phyloP scores from a whole-genome alignment of 176 grass and related monocot species.

The Rhynchospora pubera region DNA sequence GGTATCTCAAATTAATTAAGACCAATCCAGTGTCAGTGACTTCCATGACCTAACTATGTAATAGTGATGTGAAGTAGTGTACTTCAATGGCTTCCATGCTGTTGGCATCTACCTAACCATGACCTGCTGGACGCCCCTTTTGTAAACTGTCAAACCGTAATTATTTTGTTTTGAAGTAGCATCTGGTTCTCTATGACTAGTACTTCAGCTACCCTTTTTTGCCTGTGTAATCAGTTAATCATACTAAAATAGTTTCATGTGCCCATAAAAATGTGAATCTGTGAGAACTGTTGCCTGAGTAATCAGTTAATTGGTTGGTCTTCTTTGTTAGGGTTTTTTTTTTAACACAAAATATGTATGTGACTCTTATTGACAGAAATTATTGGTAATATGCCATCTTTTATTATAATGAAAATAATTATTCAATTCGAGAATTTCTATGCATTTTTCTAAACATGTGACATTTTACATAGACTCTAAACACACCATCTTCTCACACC shows the following conservation, averaged over 20 bases:
- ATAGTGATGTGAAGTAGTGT: too few relatives aligned
- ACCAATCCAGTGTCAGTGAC: neutral
- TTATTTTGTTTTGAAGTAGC: neutral
- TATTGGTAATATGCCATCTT: neutral
- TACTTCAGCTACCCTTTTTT: neutral
- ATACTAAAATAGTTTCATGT: neutral
- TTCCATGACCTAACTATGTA: too few relatives aligned
- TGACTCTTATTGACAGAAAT: neutral
- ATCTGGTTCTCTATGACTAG: neutral
- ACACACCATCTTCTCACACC: too few relatives aligned
- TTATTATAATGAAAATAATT: neutral
- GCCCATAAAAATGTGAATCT: neutral
- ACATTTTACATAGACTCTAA: neutral
- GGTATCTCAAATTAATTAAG: neutral
- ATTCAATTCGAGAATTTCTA: neutral
- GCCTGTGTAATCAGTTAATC: neutral
- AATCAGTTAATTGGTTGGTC: neutral
- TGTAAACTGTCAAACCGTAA: neutral
- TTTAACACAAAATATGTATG: neutral
- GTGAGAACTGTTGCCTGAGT: neutral
- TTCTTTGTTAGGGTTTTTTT: neutral
- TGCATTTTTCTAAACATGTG: neutral
- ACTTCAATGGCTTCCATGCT: neutral
- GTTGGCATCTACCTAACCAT: neutral
- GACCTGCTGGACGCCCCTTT: neutral